Percentiles rank a stretch among this genome's conserved stretches.
Evolutionary conservation across 306 rosid genomes (phyloP).

Genomic region (Casuarina equisetifolia): DNA sequence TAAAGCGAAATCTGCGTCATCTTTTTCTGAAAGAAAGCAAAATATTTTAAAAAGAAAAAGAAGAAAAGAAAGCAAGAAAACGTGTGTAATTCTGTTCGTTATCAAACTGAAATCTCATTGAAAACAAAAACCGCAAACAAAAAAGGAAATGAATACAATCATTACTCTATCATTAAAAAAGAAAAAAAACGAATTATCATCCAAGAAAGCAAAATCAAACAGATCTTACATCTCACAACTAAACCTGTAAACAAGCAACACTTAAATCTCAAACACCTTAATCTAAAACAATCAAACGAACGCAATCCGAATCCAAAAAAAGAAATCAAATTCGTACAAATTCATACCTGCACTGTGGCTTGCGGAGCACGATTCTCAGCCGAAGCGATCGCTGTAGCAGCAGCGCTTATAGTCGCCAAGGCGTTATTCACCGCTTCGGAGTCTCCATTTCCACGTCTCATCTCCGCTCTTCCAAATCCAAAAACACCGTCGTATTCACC

Average conservation of each 20-base stretch:
- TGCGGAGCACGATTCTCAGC: slow-evolving; percentile 63
- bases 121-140: background rate
- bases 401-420: slow-evolving; percentile 85
- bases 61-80: slow-evolving; percentile 16
- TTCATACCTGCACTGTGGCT: slow-evolving; percentile 56
- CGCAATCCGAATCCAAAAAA: background rate
- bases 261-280: background rate
- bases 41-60: background rate
- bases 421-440: slow-evolving; percentile 47
- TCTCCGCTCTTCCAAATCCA: slow-evolving; percentile 21
- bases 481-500: slow-evolving; percentile 10
- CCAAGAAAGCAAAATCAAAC: background rate
- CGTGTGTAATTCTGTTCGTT: background rate
- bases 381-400: slow-evolving; percentile 79
- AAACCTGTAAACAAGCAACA: background rate
- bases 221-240: slow-evolving; percentile 14
- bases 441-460: slow-evolving; percentile 53
- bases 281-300: slow-evolving; percentile 15
- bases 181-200: background rate
- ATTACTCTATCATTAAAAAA: slow-evolving; percentile 5
- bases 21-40: slow-evolving; percentile 11
- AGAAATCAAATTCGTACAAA: background rate
- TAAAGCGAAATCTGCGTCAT: slow-evolving; percentile 23
- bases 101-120: background rate
- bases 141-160: background rate